Conservation (phyloP, 2,329 filamentous ascomycete genomes). For the Teratosphaeria nubilosa region DNA sequence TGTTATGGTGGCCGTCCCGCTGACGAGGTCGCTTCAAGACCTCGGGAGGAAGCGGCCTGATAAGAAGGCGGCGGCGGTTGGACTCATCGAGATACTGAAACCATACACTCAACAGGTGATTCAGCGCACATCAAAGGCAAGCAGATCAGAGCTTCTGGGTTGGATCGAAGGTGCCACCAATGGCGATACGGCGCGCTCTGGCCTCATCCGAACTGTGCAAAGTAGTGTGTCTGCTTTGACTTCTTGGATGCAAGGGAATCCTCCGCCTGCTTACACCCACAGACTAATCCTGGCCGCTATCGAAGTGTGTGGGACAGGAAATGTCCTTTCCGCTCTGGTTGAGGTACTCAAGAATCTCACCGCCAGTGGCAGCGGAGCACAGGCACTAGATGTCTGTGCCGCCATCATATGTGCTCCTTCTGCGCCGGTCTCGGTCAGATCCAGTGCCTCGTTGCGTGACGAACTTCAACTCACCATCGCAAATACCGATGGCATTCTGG, state of each 20-base stretch:
- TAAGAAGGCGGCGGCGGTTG: conserved; percentile 53
- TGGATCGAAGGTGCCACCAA: background rate
- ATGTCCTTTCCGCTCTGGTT: conserved; percentile 51
- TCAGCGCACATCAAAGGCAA: conserved; percentile 19
- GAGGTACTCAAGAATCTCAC: conserved; percentile 58
- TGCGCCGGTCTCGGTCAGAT: conserved; percentile 11
- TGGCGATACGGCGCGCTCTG: conserved; percentile 29
- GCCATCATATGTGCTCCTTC: conserved; percentile 59
- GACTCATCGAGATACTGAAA: conserved; percentile 55
- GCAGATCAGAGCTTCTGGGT: conserved; percentile 27
- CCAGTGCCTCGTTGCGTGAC: conserved; percentile 17
- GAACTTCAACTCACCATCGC: conserved; percentile 39
- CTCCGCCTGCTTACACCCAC: conserved; percentile 59
- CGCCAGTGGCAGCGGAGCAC: conserved; percentile 47
- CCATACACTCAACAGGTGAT: conserved; percentile 36
- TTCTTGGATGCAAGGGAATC: conserved; percentile 49
- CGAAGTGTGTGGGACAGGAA: conserved; percentile 51
- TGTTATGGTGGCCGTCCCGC: conserved; percentile 57
- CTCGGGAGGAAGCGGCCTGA: conserved; percentile 58
- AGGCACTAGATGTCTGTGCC: conserved; percentile 59
- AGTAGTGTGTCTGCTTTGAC: conserved; percentile 53
- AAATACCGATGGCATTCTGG: conserved; percentile 45
- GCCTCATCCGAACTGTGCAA: conserved; percentile 48
- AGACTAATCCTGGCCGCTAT: conserved; percentile 55
- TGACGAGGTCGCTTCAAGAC: conserved; percentile 57